A percentile compares a stretch with the other conserved stretches of the same genome.
Evolutionary conservation across 1,284 basidiomycete genomes (phyloP).

Genomic region (Phellopilus nigrolimitatus): DNA sequence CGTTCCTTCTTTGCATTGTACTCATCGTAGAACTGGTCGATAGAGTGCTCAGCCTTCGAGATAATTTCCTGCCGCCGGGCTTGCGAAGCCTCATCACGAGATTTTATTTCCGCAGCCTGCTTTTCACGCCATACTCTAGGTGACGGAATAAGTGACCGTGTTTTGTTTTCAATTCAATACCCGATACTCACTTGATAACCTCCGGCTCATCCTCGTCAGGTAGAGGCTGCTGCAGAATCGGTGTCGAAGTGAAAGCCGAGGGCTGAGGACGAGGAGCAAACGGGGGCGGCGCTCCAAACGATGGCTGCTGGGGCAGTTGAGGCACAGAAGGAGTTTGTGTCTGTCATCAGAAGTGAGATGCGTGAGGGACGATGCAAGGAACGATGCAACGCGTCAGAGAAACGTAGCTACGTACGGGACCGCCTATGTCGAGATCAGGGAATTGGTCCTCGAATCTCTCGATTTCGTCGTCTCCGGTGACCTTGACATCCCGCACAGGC

Average conservation of each 20-base stretch:
- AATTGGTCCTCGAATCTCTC: constrained; percentile 91
- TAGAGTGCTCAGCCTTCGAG: constrained; percentile 84
- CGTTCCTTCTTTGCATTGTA: constrained; percentile 92
- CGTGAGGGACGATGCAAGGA: not conserved
- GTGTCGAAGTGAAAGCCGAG: constrained; percentile 62
- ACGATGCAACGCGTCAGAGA: not conserved
- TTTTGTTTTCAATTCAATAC: not conserved
- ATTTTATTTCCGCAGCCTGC: constrained; percentile 83
- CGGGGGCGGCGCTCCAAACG: constrained; percentile 45
- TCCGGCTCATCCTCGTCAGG: constrained; percentile 80
- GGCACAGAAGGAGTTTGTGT: constrained; percentile 25
- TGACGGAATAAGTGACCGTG: constrained; percentile 16
- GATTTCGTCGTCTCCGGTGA: constrained; percentile 84
- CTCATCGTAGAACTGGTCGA: constrained; percentile 95
- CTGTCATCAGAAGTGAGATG: constrained; percentile 18
- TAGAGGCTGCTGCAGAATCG: constrained; percentile 63
- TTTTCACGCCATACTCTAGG: constrained; percentile 89
- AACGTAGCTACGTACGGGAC: constrained; percentile 43
- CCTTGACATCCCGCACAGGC: constrained; percentile 55
- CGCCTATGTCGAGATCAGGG: constrained; percentile 69
- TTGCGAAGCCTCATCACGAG: constrained; percentile 74
- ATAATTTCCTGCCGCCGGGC: constrained; percentile 83
- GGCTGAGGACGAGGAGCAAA: constrained; percentile 73
- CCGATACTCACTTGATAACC: constrained; percentile 66
- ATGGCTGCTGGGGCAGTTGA: constrained; percentile 34